phyloP scores from a whole-genome alignment of 2,329 filamentous ascomycete genomes.

The Fusarium xyrophilum region DNA sequence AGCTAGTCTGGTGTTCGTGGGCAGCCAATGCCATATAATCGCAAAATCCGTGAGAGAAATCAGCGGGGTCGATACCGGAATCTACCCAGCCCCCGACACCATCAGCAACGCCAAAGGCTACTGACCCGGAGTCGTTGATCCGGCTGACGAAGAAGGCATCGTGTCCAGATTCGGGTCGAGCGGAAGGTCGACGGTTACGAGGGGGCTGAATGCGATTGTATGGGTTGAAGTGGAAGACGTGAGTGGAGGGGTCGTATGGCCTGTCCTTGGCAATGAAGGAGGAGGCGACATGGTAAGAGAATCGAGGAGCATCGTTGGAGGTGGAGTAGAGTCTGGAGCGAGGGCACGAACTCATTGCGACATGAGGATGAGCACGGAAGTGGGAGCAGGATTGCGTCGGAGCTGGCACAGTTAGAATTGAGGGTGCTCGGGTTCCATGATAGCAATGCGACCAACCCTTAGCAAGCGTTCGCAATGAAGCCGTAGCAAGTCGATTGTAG shows the following conservation, averaged over 20 bases:
- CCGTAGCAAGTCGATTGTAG: constrained; percentile 32
- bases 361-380: constrained; percentile 9
- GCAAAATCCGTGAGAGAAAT: constrained; percentile 94
- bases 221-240: constrained; percentile 76
- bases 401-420: constrained; percentile 30
- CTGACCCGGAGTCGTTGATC: constrained; percentile 72
- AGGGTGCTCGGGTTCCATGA: neutral
- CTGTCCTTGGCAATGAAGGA: constrained; percentile 78
- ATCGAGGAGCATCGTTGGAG: constrained; percentile 44
- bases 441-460: constrained; percentile 31
- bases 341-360: constrained; percentile 28
- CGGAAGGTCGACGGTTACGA: constrained; percentile 44
- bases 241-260: constrained; percentile 70
- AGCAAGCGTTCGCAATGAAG: constrained; percentile 34
- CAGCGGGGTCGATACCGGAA: constrained; percentile 89
- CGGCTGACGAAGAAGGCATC: constrained; percentile 94
- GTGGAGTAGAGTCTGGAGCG: constrained; percentile 38
- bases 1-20: constrained; percentile 58
- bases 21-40: constrained; percentile 87
- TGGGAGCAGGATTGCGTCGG: constrained; percentile 16
- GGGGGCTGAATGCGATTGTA: constrained; percentile 64
- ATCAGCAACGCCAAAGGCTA: constrained; percentile 90
- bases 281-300: constrained; percentile 75
- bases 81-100: constrained; percentile 96
- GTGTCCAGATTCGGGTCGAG: constrained; percentile 81